Base-by-base conservation (phyloP, 805 yeast genomes). In the Saturnispora besseyi region DNA sequence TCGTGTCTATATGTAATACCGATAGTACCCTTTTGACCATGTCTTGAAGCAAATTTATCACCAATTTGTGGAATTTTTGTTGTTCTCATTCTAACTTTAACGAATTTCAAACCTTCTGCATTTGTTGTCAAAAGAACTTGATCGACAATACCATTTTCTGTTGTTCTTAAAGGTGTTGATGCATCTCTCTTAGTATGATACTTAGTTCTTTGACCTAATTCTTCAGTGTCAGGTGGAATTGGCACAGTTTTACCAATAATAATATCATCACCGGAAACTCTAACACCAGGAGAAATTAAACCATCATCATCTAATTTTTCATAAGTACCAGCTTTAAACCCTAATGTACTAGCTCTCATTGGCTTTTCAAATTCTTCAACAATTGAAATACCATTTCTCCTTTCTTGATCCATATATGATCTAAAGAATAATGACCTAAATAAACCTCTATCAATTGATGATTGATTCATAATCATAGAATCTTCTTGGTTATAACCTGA, bases 1-100 rank as follows among this genome's bases (percentile, higher is more conserved):
- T 93, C 99, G 67, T 91, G 93, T 67, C 97, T 81, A 66, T 91
- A 93, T 0, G 99, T 93, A 55, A 93, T 93, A 82, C 99, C 99
- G 69, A 93, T 90, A 21, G 99, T 93, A 84, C 99, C 99, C 74
- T 93, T 93, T 72, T 93, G 99, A 67, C 99, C 99, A 77, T 93
- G 99, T 73, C 99, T 87, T 40, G 98, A 91, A 6, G 99, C 98
- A 71, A 93, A 93, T 71, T 93, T 93, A 71, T 93, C 99, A 70
- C 99, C 99, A 70, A 93, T 91, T 71, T 93, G 99, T 11, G 99
- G 99, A 44, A 91, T 78, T 71, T 95, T 93, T 4, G 99, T 93
- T 1, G 99, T 93, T 77, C 99, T 87, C 88, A 95, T 93, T 72
- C 99, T 82, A 44, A 93, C 98, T 72, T 93, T 93, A 48, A 93